Base-by-base conservation (phyloP, 192 early-diverging fungal genomes). In the Backusella circina region DNA sequence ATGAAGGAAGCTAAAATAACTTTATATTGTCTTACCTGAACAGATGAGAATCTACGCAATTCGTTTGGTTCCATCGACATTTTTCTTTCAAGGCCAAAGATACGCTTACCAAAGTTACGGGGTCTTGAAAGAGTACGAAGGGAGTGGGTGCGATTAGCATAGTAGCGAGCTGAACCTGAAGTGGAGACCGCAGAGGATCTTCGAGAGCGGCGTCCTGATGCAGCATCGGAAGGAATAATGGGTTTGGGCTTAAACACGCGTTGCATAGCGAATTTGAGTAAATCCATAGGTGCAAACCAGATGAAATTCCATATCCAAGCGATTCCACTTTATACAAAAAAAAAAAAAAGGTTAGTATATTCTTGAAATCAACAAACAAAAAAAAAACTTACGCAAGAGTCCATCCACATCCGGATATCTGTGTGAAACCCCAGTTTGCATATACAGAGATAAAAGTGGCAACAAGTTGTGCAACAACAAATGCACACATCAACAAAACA, bases 401-500 rank as follows among this genome's bases (percentile, higher is more conserved):
- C 92, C 92, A 93, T 57, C 90, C 92, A 67, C 90, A 88, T 23
- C 90, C 90, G 50, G 74, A 26, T 66, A 93, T 93, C 37, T 91
- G 73, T 28, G 92, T 91, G 82, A 93, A 93, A 16, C 90, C 90
- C 92, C 92, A 93, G 85, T 90, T 86, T 76, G 92, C 95, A 82
- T 91, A 94, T 33, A 94, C 90, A 31, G 94, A 86, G 78, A 97
- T 97, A 51, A 95, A 89, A 9, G 90, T 91, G 15, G 92, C 92
- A 3, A 91, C 79, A 23, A 92, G 33, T 86, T 93, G 92, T 50
- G 92, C 91, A 75, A 90, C 64, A 66, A 92, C 75, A 78, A 93
- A 91, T 47, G 92, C 92, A 51, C 70, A 77, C 71, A 84, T 83
- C 74, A 93, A 82, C 76, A 91, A 85, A 13, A 86, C 44, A 61